phyloP scores from a whole-genome alignment of 768 basidiomycete species.

The Russula sp. region DNA sequence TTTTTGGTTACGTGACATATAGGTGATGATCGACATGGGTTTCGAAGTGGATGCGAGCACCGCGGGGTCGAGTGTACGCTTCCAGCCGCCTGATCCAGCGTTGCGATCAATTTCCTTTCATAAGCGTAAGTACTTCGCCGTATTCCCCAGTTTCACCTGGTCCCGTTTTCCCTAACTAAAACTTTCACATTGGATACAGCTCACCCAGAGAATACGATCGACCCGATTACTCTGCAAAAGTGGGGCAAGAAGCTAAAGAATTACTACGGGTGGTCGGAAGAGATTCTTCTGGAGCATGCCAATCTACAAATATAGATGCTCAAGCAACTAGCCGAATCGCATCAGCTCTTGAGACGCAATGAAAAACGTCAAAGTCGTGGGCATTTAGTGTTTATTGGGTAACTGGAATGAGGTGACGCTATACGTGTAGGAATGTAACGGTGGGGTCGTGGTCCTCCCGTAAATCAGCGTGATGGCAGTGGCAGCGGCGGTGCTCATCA shows the following conservation, averaged over 20 bases:
- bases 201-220: constrained; percentile 36
- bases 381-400: too few relatives aligned
- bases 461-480: constrained; percentile 3
- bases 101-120: constrained; percentile 36
- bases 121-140: constrained; percentile 31
- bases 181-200: constrained; percentile 21
- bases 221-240: constrained; percentile 32
- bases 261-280: constrained; percentile 36
- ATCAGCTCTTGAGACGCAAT: background rate
- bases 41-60: constrained; percentile 35
- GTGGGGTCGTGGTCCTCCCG: constrained; percentile 13
- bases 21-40: constrained; percentile 37
- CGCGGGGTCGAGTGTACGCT: constrained; percentile 37
- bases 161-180: background rate
- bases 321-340: background rate
- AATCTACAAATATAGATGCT: background rate
- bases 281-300: constrained; percentile 29
- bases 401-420: background rate
- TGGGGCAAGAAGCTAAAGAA: constrained; percentile 34
- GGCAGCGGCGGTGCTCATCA: constrained; percentile 12
- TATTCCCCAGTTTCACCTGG: background rate
- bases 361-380: background rate
- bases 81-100: constrained; percentile 34
- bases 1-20: background rate
- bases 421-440: background rate